Conservation (phyloP, 2,329 filamentous ascomycete genomes). For the Colletotrichum musicola region DNA sequence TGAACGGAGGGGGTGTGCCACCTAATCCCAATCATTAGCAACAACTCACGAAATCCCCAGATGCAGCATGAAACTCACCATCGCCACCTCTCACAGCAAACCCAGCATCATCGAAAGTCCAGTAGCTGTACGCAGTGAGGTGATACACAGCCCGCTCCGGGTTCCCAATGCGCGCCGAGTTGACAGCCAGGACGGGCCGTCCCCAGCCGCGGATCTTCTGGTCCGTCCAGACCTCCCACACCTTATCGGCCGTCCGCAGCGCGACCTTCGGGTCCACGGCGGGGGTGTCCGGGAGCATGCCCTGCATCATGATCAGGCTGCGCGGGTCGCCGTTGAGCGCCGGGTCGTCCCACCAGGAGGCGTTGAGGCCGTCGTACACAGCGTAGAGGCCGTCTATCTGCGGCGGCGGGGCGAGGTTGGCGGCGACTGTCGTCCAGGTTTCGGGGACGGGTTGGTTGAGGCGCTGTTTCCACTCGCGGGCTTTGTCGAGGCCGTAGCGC, state of each 20-base stretch:
- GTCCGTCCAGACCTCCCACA: constrained; percentile 57
- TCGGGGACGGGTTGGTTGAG: constrained; percentile 56
- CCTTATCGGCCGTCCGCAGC: constrained; percentile 52
- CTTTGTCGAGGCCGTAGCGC: constrained; percentile 69
- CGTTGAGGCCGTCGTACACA: constrained; percentile 65
- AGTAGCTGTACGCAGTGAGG: constrained; percentile 56
- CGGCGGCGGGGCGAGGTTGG: constrained; percentile 66
- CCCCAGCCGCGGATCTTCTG: constrained; percentile 60
- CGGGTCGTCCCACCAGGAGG: constrained; percentile 56
- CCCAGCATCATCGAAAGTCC: constrained; percentile 56
- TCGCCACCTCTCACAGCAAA: constrained; percentile 48
- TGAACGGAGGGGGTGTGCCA: constrained; percentile 50
- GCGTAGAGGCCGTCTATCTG: constrained; percentile 63
- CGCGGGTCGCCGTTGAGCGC: constrained; percentile 56
- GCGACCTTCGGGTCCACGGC: constrained; percentile 53
- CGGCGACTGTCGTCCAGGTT: constrained; percentile 61
- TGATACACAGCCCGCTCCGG: constrained; percentile 55
- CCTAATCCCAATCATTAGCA: not conserved
- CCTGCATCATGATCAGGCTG: constrained; percentile 59
- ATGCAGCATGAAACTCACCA: constrained; percentile 37
- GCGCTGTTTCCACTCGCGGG: constrained; percentile 64
- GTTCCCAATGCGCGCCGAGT: constrained; percentile 56
- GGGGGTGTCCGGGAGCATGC: constrained; percentile 56
- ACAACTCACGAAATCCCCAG: not conserved
- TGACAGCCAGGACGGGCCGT: constrained; percentile 60